These are phyloP conservation scores for Macrolepiota fuliginosa DNA, from an alignment of 768 basidiomycete species.

Conservation along the genomic window DNA sequence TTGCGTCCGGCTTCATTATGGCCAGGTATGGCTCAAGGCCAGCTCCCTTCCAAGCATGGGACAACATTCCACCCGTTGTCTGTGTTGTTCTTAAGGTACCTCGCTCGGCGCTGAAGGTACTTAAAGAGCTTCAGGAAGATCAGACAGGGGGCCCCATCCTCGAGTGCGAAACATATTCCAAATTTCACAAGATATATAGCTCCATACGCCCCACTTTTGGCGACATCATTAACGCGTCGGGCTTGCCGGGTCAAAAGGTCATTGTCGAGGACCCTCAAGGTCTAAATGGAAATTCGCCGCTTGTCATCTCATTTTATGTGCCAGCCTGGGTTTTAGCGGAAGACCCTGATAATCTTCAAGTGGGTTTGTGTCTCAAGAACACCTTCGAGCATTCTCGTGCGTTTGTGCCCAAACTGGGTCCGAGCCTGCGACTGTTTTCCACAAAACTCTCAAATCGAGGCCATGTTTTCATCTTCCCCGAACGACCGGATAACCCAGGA, in stretches of 20 bases:
- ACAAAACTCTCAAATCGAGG: slow-evolving; percentile 24
- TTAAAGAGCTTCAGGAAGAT: slow-evolving; percentile 22
- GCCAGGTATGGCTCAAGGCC: background rate
- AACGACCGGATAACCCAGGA: slow-evolving; percentile 21
- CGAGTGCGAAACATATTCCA: slow-evolving; percentile 28
- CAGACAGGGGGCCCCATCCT: slow-evolving; percentile 31
- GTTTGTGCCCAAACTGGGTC: slow-evolving; percentile 25
- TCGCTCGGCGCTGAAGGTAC: slow-evolving; percentile 24
- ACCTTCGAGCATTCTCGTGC: slow-evolving; percentile 14
- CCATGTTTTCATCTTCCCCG: slow-evolving; percentile 28
- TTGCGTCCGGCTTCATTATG: slow-evolving; percentile 14
- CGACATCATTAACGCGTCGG: slow-evolving; percentile 11
- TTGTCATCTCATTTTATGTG: slow-evolving; percentile 35
- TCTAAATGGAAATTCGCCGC: slow-evolving; percentile 30
- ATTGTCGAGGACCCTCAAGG: slow-evolving; percentile 31
- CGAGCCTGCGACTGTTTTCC: slow-evolving; percentile 24
- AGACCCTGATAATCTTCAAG: slow-evolving; percentile 15
- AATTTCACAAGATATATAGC: slow-evolving; percentile 29
- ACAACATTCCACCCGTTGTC: slow-evolving; percentile 28
- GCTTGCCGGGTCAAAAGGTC: slow-evolving; percentile 9
- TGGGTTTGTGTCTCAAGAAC: slow-evolving; percentile 28
- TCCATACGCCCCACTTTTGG: slow-evolving; percentile 34
- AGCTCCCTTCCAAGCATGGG: slow-evolving; percentile 27
- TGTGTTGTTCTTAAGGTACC: slow-evolving; percentile 34
- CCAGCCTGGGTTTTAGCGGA: slow-evolving; percentile 29